These are phyloP conservation scores for Zymoseptoria brevis DNA, from an alignment of 2,329 filamentous ascomycete genomes.

Conservation along the genomic window DNA sequence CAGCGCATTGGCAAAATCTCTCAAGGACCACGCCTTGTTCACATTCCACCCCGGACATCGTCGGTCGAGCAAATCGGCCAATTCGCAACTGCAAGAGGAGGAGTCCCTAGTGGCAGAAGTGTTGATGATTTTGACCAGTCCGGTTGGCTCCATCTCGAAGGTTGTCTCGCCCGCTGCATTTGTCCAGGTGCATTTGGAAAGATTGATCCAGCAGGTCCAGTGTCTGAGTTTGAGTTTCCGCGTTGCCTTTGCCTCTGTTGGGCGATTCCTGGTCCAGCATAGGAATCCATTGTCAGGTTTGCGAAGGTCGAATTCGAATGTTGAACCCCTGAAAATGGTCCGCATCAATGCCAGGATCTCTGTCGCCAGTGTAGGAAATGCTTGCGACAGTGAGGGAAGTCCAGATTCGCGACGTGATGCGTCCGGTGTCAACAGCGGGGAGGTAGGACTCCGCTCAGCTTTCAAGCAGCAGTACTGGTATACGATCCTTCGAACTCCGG, in stretches of 20 bases:
- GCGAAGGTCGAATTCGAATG: slow-evolving; percentile 14
- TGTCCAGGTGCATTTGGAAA: slow-evolving; percentile 4
- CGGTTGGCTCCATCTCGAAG: background rate
- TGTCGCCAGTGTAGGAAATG: background rate
- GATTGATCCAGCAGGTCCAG: slow-evolving; percentile 7
- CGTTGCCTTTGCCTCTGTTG: slow-evolving; percentile 6
- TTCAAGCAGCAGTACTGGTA: slow-evolving; percentile 6
- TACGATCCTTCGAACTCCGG: slow-evolving; percentile 8
- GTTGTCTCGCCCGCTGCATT: slow-evolving; percentile 9
- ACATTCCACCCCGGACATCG: slow-evolving; percentile 13
- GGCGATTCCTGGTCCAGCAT: slow-evolving; percentile 9
- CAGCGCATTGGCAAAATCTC: slow-evolving; percentile 12
- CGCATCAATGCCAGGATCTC: background rate
- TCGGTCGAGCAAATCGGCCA: slow-evolving; percentile 7
- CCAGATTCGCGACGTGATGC: background rate
- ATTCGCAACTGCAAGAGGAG: slow-evolving; percentile 8
- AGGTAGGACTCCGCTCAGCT: background rate
- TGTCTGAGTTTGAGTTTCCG: slow-evolving; percentile 10
- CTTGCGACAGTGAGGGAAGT: background rate
- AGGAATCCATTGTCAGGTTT: slow-evolving; percentile 1
- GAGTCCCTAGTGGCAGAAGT: slow-evolving; percentile 4
- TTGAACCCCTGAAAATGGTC: slow-evolving; percentile 9
- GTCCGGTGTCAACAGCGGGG: background rate
- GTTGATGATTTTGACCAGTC: slow-evolving; percentile 7
- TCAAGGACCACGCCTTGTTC: slow-evolving; percentile 11